Conservation (phyloP, 2,329 filamentous ascomycete species). For the Alternaria atra region DNA sequence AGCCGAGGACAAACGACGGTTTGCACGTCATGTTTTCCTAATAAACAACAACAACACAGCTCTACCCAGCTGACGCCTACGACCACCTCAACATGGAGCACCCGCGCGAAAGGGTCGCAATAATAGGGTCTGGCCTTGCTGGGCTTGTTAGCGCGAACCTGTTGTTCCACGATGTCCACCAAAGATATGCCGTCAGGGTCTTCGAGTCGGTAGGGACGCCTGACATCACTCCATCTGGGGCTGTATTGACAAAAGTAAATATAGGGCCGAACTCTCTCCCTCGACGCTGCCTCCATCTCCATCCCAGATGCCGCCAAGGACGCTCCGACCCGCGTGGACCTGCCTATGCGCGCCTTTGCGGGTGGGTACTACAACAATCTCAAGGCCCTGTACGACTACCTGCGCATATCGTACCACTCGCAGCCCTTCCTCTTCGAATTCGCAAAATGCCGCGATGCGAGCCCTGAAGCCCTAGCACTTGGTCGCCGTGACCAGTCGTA, state of each 20-base stretch:
- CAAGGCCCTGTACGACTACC: slow-evolving; percentile 64
- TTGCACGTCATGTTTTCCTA: neutral
- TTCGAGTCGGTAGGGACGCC: slow-evolving; percentile 55
- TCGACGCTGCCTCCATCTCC: slow-evolving; percentile 57
- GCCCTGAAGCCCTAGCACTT: neutral
- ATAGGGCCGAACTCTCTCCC: slow-evolving; percentile 55
- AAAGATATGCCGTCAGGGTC: slow-evolving; percentile 55
- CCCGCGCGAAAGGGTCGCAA: slow-evolving; percentile 46
- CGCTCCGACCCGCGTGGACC: slow-evolving; percentile 53
- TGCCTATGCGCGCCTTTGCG: slow-evolving; percentile 63
- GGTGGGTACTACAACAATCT: slow-evolving; percentile 65
- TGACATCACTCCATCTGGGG: neutral
- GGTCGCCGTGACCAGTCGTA: slow-evolving; percentile 46
- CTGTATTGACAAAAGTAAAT: neutral
- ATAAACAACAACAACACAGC: neutral
- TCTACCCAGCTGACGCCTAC: neutral
- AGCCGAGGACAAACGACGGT: slow-evolving; percentile 2
- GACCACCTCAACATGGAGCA: slow-evolving; percentile 13
- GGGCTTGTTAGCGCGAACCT: slow-evolving; percentile 59
- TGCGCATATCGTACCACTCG: slow-evolving; percentile 61
- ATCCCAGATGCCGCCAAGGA: slow-evolving; percentile 39
- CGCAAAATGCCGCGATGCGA: slow-evolving; percentile 38
- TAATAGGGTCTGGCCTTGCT: slow-evolving; percentile 61
- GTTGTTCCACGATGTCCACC: slow-evolving; percentile 51
- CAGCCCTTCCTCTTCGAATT: slow-evolving; percentile 65